A percentile compares a stretch with the other conserved stretches of the same genome.
Evolutionary conservation across 805 yeast species (phyloP).

Genomic region (Ogataea haglerorum): DNA sequence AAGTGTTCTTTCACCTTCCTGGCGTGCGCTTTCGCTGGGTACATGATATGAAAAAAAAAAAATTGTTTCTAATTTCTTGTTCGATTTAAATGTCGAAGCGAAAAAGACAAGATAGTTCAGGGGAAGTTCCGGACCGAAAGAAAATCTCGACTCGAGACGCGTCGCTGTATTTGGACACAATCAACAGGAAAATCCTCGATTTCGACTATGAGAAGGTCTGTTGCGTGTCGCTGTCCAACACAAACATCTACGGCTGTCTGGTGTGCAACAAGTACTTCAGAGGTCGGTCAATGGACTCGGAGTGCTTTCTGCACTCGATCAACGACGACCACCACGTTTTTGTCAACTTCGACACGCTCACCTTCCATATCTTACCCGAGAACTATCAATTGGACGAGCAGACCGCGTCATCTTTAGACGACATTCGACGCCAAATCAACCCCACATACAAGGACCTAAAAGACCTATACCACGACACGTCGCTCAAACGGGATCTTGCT

Average conservation of each 20-base stretch:
- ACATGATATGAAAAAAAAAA: slow-evolving; percentile 26
- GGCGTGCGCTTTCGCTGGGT: slow-evolving; percentile 84
- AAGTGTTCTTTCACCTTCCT: slow-evolving; percentile 41
- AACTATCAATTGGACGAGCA: slow-evolving; percentile 38
- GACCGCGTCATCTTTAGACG: slow-evolving; percentile 39
- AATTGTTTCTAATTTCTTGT: not conserved
- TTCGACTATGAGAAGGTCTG: slow-evolving; percentile 72
- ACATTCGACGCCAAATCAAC: slow-evolving; percentile 48
- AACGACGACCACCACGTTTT: slow-evolving; percentile 61
- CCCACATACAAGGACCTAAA: slow-evolving; percentile 48
- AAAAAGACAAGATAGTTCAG: not conserved
- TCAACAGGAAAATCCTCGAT: slow-evolving; percentile 47
- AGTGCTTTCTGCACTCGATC: slow-evolving; percentile 66
- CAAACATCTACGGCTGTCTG: slow-evolving; percentile 68
- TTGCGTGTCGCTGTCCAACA: slow-evolving; percentile 54
- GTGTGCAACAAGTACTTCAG: slow-evolving; percentile 71
- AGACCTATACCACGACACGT: slow-evolving; percentile 25
- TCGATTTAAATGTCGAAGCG: slow-evolving; percentile 1
- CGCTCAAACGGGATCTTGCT: slow-evolving; percentile 39
- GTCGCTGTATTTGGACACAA: slow-evolving; percentile 37
- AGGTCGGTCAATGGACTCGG: slow-evolving; percentile 62
- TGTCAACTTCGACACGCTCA: slow-evolving; percentile 49
- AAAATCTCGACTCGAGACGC: slow-evolving; percentile 4
- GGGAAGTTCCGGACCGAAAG: not conserved
- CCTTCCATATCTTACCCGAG: slow-evolving; percentile 63